These are phyloP conservation scores for Uronychia binucleata DNA, from an alignment of 73 alveolate species.

Conservation along the genomic window DNA sequence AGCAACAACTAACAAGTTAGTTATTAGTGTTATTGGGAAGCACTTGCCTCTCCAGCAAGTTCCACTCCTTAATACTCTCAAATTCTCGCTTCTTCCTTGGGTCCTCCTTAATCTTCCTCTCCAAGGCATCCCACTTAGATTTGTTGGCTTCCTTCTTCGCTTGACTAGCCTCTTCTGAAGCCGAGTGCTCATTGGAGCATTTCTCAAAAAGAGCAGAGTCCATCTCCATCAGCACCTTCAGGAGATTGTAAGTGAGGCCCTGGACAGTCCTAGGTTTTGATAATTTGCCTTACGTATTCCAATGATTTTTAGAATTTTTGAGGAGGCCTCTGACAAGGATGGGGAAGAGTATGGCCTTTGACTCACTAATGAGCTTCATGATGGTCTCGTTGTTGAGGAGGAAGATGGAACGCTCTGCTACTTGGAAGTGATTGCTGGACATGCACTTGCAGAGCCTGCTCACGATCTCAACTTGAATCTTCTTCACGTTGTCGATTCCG, in stretches of 20 bases:
- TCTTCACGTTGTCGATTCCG: slow-evolving; percentile 5
- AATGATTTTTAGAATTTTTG: slow-evolving; percentile 11
- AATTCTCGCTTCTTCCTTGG: not conserved
- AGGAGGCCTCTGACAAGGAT: slow-evolving; percentile 16
- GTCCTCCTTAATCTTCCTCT: not conserved
- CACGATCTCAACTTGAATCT: slow-evolving; percentile 8
- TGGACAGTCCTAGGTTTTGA: slow-evolving; percentile 49
- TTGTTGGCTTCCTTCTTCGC: not conserved
- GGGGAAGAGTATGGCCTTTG: slow-evolving; percentile 24
- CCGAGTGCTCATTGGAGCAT: not conserved
- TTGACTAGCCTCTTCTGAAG: not conserved
- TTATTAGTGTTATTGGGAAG: too few relatives aligned
- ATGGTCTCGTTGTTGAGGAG: slow-evolving; percentile 33
- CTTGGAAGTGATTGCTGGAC: slow-evolving; percentile 61
- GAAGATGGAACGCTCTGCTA: slow-evolving; percentile 61
- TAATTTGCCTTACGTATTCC: slow-evolving; percentile 30
- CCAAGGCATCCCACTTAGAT: slow-evolving; percentile 18
- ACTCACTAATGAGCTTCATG: slow-evolving; percentile 6
- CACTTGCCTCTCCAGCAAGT: not conserved
- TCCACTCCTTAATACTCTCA: not conserved
- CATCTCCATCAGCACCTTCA: slow-evolving; percentile 42
- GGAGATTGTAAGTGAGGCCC: slow-evolving; percentile 67
- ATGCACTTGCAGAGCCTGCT: slow-evolving; percentile 48
- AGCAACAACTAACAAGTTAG: too few relatives aligned
- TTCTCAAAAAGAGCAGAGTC: slow-evolving; percentile 39